Evolutionary conservation across 164 flowering plant genomes (phyloP).

Genomic region (Vitis riparia): DNA sequence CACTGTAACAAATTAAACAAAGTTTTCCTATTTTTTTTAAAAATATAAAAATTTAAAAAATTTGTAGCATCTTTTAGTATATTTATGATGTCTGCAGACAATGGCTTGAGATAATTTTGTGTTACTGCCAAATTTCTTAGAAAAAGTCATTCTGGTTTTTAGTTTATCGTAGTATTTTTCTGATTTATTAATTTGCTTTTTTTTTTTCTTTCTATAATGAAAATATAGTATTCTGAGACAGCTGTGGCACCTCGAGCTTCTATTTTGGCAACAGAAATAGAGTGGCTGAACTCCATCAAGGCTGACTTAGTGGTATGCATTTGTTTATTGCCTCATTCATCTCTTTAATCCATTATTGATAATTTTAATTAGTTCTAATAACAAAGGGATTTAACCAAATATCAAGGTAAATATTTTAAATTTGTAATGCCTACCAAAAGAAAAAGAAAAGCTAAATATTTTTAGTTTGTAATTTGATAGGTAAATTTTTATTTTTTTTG

Average conservation of each 20-base stretch:
- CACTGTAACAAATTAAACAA: not conserved
- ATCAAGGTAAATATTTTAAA: too few relatives aligned
- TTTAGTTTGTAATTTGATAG: too few relatives aligned
- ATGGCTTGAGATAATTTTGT: not conserved
- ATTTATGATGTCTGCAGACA: not conserved
- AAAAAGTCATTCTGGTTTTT: not conserved
- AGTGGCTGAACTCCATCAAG: conserved; percentile 91
- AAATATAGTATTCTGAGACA: conserved; percentile 72
- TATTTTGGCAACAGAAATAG: conserved; percentile 77
- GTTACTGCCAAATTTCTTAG: too few relatives aligned
- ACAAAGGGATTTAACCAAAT: too few relatives aligned
- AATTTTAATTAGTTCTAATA: too few relatives aligned
- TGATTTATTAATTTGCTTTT: not conserved
- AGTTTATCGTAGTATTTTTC: not conserved
- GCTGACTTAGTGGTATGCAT: conserved; percentile 91
- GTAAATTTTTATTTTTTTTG: too few relatives aligned
- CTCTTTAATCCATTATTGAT: too few relatives aligned
- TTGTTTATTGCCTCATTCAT: not conserved
- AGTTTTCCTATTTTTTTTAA: not conserved
- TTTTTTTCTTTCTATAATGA: conserved; percentile 4
- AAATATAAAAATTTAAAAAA: not conserved
- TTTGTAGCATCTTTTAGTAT: not conserved
- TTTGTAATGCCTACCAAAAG: too few relatives aligned
- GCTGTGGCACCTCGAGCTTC: conserved; percentile 88
- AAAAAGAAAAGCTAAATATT: too few relatives aligned